phyloP scores from a whole-genome alignment of 2,329 filamentous ascomycete genomes.

The Xylaria sp. region DNA sequence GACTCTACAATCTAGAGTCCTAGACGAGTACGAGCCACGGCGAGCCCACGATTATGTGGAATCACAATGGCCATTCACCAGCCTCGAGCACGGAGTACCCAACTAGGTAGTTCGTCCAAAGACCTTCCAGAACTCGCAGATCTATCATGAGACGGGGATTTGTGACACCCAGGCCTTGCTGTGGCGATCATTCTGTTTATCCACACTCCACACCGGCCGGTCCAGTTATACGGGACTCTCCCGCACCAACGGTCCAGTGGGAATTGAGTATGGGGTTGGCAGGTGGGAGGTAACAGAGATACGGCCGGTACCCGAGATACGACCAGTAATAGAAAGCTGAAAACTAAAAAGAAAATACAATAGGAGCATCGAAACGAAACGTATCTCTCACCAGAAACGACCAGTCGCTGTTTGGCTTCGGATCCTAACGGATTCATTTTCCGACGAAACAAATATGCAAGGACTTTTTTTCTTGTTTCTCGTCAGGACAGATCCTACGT shows the following conservation, averaged over 20 bases:
- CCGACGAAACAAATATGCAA: slow-evolving; percentile 14
- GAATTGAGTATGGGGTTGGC: slow-evolving; percentile 20
- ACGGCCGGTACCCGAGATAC: neutral
- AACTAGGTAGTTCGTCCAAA: neutral
- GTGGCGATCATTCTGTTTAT: slow-evolving; percentile 27
- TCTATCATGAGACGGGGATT: slow-evolving; percentile 22
- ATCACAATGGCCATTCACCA: slow-evolving; percentile 13
- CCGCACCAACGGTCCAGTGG: slow-evolving; percentile 26
- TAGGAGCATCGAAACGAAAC: slow-evolving; percentile 9
- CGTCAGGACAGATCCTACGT: slow-evolving; percentile 25
- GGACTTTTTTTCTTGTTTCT: slow-evolving; percentile 1
- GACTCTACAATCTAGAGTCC: neutral
- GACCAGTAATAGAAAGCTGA: slow-evolving; percentile 16
- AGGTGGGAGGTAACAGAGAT: neutral
- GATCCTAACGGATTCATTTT: slow-evolving; percentile 1
- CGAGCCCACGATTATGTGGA: neutral
- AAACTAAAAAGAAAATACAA: slow-evolving; percentile 14
- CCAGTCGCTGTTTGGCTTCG: slow-evolving; percentile 22
- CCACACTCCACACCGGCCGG: slow-evolving; percentile 12
- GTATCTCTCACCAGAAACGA: slow-evolving; percentile 17
- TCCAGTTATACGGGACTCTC: slow-evolving; percentile 24
- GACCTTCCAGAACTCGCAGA: slow-evolving; percentile 23
- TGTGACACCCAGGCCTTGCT: slow-evolving; percentile 7
- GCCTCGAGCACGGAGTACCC: slow-evolving; percentile 2
- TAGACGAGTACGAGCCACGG: slow-evolving; percentile 8